Evolutionary conservation across 495 filamentous ascomycete species (phyloP), one percentile per base, ranked within the genome.

Genomic region (Patellaria atrata): DNA sequence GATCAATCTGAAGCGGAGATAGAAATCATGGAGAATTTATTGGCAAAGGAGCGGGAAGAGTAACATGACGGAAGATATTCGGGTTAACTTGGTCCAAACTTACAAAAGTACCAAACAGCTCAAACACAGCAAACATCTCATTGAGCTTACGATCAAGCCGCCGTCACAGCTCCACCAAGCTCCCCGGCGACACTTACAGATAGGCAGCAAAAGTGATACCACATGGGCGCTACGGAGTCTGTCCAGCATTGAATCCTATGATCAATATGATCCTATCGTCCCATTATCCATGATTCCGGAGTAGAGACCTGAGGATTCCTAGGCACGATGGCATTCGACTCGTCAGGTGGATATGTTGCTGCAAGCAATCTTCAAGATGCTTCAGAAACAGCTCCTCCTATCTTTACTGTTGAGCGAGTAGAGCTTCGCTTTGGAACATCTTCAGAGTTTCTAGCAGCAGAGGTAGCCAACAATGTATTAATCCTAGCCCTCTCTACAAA

Each of bases 381-480:
- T 32, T 56, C 64, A 23, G 70, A 75, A 43, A 66, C 67, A 29
- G 59, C 74, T 28, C 64, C 85, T 19, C 82, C 84, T 41, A 92
- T 96, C 56, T 94, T 97, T 65, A 77, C 92, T 50, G 74, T 96
- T 50, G 78, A 87, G 55, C 75, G 64, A 38, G 89, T 97, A 13
- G 74, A 83, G 62, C 79, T 96, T 30, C 80, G 84, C 49, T 96
- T 94, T 63, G 70, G 75, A 19, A 75, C 94, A 43, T 78, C 85
- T 15, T 79, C 83, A 44, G 82, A 94, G 58, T 94, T 97, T 53
- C 89, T 92, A 22, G 85, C 91, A 16, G 84, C 86, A 27, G 85
- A 94, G 58, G 86, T 94, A 18, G 86, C 87, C 35, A 94, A 97
- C 59, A 94, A 97, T 68, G 84, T 94, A 31, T 68, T 97, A 34